phyloP scores from a whole-genome alignment of 257 asterid genomes.

The Plantago elongata region DNA sequence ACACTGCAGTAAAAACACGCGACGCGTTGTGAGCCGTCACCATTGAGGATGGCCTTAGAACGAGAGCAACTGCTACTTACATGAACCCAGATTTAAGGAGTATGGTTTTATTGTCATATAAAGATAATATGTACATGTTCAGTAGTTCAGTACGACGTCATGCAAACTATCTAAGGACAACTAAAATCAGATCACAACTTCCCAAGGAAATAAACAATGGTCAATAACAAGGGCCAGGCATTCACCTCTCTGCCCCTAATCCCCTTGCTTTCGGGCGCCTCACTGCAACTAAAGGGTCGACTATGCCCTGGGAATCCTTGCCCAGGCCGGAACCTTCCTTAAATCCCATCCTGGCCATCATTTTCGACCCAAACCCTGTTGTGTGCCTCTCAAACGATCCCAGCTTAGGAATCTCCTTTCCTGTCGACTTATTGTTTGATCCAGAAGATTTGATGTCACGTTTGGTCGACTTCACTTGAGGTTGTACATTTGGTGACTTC shows the following conservation, averaged over 20 bases:
- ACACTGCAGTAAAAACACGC: no score
- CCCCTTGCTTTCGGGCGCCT: constrained; percentile 77
- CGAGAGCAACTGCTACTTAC: no score
- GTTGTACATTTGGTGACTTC: constrained; percentile 21
- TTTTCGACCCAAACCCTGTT: constrained; percentile 84
- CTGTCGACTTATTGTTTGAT: constrained; percentile 40
- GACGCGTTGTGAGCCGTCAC: no score
- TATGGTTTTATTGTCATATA: no score
- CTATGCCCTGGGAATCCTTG: constrained; percentile 76
- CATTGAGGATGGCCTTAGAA: no score
- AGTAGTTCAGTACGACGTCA: not conserved
- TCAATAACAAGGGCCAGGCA: not conserved
- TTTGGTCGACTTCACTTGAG: constrained; percentile 25
- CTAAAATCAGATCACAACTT: not conserved
- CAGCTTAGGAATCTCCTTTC: constrained; percentile 31
- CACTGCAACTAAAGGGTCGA: constrained; percentile 62
- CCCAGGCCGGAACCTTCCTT: constrained; percentile 85
- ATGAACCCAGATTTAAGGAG: no score
- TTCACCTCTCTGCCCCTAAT: constrained; percentile 53
- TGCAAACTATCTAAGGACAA: constrained; percentile 4
- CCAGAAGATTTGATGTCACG: constrained; percentile 36
- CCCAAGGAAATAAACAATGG: not conserved
- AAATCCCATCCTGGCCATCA: constrained; percentile 95
- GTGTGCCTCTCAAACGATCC: constrained; percentile 89
- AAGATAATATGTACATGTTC: not conserved